Percentiles rank a stretch among this genome's conserved stretches.
Conservation (phyloP, 106 monocot species). For the Hemerocallis citrina region DNA sequence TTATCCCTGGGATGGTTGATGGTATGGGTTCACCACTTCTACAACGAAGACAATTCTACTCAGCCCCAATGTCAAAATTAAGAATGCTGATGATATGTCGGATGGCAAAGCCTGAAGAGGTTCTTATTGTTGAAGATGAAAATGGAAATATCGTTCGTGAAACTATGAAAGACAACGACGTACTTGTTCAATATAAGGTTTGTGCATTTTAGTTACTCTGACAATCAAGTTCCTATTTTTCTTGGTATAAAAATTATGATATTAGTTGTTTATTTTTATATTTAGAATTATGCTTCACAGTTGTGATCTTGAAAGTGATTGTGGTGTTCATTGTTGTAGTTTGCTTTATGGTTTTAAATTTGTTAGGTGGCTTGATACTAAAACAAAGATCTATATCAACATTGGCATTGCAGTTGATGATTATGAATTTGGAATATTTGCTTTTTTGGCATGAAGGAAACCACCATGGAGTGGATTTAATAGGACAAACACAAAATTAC, state of each 20-base stretch:
- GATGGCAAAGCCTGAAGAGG: constrained; percentile 99
- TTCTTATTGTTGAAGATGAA: constrained; percentile 98
- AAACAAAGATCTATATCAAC: not conserved
- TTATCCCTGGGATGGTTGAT: constrained; percentile 74
- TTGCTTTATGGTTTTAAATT: too few relatives aligned
- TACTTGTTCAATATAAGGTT: constrained; percentile 99
- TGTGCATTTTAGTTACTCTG: not conserved
- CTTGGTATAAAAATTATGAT: too few relatives aligned
- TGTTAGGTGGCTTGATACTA: not conserved
- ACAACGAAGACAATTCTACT: constrained; percentile 81
- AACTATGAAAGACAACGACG: constrained; percentile 99
- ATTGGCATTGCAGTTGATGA: not conserved
- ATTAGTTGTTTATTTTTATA: not conserved
- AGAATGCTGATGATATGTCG: constrained; percentile 98
- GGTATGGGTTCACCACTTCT: constrained; percentile 57
- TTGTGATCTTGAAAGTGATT: not conserved
- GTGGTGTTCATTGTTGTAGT: not conserved
- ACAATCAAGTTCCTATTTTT: not conserved
- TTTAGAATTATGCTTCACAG: not conserved
- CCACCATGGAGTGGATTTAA: not conserved
- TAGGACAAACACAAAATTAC: not conserved
- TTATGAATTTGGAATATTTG: not conserved
- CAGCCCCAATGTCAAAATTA: constrained; percentile 77
- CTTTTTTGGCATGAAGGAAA: not conserved
- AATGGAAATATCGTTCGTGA: constrained; percentile 99